Conservation (phyloP, 192 early-diverging fungal genomes). For the Tieghemiomyces parasiticus region DNA sequence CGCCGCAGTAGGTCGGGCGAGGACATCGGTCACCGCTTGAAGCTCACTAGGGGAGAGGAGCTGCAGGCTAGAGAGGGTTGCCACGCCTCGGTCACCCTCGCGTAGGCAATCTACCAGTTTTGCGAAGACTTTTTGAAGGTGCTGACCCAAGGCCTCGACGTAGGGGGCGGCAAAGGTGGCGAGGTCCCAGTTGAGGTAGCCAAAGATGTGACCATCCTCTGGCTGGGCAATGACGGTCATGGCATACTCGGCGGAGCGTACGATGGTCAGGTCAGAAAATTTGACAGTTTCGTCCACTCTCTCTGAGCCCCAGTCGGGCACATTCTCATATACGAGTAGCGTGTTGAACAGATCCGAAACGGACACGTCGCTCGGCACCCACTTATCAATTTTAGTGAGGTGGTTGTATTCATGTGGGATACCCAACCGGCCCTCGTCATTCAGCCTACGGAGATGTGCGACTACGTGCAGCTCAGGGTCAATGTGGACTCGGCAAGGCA, state of each 20-base stretch:
- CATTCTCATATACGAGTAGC: slow-evolving; percentile 2
- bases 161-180: not conserved
- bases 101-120: not conserved
- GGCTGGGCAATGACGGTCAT: not conserved
- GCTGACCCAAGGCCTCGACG: not conserved
- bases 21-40: not conserved
- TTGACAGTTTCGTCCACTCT: not conserved
- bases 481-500: not conserved
- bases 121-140: not conserved
- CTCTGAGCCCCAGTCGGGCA: not conserved
- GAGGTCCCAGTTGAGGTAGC: not conserved
- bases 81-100: too few species aligned
- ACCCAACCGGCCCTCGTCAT: too few species aligned
- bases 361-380: not conserved
- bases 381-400: not conserved
- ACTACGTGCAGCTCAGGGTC: not conserved
- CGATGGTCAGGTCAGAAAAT: not conserved
- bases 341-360: not conserved
- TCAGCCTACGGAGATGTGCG: not conserved
- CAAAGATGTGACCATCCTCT: not conserved
- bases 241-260: not conserved
- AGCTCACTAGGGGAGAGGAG: not conserved
- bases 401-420: not conserved
- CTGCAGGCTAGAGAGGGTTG: not conserved
- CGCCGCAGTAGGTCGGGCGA: not conserved